Conservation (phyloP, 2,329 filamentous ascomycete species). For the Aspergillus ustus region DNA sequence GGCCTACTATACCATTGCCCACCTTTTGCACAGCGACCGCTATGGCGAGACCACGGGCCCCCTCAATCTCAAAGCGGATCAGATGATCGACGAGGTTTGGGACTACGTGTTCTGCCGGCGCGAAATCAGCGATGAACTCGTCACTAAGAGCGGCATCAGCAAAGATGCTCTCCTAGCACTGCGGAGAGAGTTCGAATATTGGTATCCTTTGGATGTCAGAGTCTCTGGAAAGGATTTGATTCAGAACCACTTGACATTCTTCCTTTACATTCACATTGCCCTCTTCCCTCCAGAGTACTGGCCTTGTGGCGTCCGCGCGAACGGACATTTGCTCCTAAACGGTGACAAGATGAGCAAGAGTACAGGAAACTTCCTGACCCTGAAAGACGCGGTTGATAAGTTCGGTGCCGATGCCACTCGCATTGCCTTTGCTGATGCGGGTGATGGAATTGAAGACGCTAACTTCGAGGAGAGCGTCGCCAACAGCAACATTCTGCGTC, state of each 20-base stretch:
- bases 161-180: slow-evolving; percentile 76
- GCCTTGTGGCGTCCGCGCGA: slow-evolving; percentile 83
- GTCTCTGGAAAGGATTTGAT: slow-evolving; percentile 92
- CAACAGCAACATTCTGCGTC: slow-evolving; percentile 84
- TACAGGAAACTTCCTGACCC: slow-evolving; percentile 94
- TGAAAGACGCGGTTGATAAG: slow-evolving; percentile 83
- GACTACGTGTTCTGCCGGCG: slow-evolving; percentile 89
- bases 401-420: slow-evolving; percentile 93
- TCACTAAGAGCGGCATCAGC: slow-evolving; percentile 70
- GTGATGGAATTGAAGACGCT: slow-evolving; percentile 91
- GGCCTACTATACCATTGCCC: slow-evolving; percentile 66
- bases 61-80: slow-evolving; percentile 73
- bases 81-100: slow-evolving; percentile 95
- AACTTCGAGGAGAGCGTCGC: slow-evolving; percentile 97
- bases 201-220: slow-evolving; percentile 89
- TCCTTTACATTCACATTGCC: slow-evolving; percentile 89
- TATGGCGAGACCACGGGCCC: slow-evolving; percentile 76
- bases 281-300: slow-evolving; percentile 88
- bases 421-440: slow-evolving; percentile 90
- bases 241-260: slow-evolving; percentile 93
- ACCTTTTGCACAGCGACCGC: slow-evolving; percentile 77
- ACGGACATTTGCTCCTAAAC: slow-evolving; percentile 92
- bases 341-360: slow-evolving; percentile 99
- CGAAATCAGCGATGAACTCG: slow-evolving; percentile 68
- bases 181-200: slow-evolving; percentile 94